phyloP scores from a whole-genome alignment of 169 alveolate species.

The Cryptosporidium sp. region DNA sequence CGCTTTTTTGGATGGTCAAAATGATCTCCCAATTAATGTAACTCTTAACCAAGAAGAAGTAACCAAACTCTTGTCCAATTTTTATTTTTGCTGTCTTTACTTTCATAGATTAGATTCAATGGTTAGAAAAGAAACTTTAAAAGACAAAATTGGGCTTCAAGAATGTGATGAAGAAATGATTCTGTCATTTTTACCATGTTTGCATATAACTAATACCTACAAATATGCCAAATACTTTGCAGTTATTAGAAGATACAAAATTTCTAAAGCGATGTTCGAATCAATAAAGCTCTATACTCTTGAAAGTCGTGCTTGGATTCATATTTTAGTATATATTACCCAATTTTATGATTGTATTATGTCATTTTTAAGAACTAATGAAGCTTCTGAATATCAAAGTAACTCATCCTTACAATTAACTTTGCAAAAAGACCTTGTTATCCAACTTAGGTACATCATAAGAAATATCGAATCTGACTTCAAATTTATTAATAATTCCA shows the following conservation, averaged over 20 bases:
- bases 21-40: not conserved
- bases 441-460: not conserved
- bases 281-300: not conserved
- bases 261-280: constrained; percentile 21
- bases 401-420: not conserved
- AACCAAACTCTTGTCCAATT: not conserved
- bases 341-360: not conserved
- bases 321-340: not conserved
- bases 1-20: not conserved
- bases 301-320: constrained; percentile 34
- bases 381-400: not conserved
- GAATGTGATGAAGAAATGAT: not conserved
- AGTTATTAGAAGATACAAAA: not conserved
- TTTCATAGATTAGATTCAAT: not conserved
- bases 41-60: not conserved
- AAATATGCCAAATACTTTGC: constrained; percentile 35
- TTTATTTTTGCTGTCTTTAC: not conserved
- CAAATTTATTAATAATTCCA: not conserved
- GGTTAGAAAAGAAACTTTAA: not conserved
- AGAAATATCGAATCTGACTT: not conserved
- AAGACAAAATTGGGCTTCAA: not conserved
- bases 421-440: not conserved
- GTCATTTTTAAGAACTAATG: not conserved
- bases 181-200: not conserved
- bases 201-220: not conserved